Conservation (phyloP, 2,329 filamentous ascomycete genomes). For the Fusarium sp. region DNA sequence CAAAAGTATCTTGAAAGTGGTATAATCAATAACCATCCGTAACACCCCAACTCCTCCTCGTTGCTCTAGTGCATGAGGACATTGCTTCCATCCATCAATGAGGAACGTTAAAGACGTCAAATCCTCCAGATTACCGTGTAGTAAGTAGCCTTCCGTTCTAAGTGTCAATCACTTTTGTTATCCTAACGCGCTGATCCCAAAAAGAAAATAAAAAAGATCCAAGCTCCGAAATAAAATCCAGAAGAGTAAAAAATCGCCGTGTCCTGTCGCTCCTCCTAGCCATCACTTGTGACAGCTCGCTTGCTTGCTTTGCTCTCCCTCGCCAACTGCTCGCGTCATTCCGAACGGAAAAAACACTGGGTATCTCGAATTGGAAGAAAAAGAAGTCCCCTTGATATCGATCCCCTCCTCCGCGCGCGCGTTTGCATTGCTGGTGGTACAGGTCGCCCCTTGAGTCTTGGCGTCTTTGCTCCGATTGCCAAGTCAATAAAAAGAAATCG, state of each 20-base stretch:
- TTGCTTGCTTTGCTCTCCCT: conserved; percentile 33
- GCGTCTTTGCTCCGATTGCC: conserved; percentile 39
- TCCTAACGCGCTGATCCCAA: conserved; percentile 38
- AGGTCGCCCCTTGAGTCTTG: conserved; percentile 47
- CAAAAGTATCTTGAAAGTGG: conserved; percentile 33
- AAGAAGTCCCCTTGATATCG: conserved; percentile 45
- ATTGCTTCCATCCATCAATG: conserved; percentile 30
- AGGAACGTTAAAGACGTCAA: conserved; percentile 35
- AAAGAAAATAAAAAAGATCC: conserved; percentile 20
- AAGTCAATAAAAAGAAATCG: conserved; percentile 43
- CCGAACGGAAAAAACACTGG: conserved; percentile 47
- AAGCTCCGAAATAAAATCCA: conserved; percentile 28
- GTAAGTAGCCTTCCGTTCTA: conserved; percentile 46
- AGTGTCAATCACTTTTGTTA: conserved; percentile 46
- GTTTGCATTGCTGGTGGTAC: conserved; percentile 48
- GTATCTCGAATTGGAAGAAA: conserved; percentile 53
- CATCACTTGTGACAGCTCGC: conserved; percentile 14
- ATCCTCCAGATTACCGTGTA: conserved; percentile 46
- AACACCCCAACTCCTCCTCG: conserved; percentile 35
- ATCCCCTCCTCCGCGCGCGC: conserved; percentile 44
- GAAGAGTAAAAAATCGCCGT: conserved; percentile 19
- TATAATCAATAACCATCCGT: conserved; percentile 27
- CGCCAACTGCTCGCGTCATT: conserved; percentile 45
- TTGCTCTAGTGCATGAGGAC: conserved; percentile 28
- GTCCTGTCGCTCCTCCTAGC: conserved; percentile 26